phyloP scores from a whole-genome alignment of 805 yeast genomes.

The Yarrowia yakushimensis region DNA sequence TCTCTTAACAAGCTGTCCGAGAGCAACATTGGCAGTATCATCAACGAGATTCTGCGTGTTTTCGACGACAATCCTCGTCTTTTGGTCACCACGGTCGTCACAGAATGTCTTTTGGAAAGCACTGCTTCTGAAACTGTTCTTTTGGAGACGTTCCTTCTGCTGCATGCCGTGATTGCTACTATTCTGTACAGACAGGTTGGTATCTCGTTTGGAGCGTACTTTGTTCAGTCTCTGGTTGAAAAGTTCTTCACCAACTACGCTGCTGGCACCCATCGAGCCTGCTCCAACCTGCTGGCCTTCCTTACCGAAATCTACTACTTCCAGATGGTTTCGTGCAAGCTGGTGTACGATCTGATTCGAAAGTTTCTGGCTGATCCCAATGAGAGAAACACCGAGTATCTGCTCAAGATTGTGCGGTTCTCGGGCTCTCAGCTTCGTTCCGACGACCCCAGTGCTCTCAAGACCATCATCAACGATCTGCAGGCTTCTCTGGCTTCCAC shows the following conservation, averaged over 20 bases:
- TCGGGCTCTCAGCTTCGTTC: slow-evolving; percentile 82
- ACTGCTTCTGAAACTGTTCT: slow-evolving; percentile 61
- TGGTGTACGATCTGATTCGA: slow-evolving; percentile 73
- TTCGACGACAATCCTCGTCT: slow-evolving; percentile 72
- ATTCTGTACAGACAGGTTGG: slow-evolving; percentile 79
- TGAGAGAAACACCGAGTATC: slow-evolving; percentile 72
- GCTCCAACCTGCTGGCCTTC: slow-evolving; percentile 66
- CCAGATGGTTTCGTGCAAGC: slow-evolving; percentile 66
- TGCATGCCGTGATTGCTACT: slow-evolving; percentile 73
- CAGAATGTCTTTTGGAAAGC: slow-evolving; percentile 61
- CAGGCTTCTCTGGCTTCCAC: slow-evolving; percentile 47
- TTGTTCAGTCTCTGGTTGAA: slow-evolving; percentile 77
- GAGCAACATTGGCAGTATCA: slow-evolving; percentile 68
- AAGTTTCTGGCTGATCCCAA: slow-evolving; percentile 49
- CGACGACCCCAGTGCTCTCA: slow-evolving; percentile 85
- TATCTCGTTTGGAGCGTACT: slow-evolving; percentile 82
- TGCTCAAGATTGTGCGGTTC: slow-evolving; percentile 65
- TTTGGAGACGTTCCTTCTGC: slow-evolving; percentile 71
- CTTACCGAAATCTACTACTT: slow-evolving; percentile 74
- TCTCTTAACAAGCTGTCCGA: slow-evolving; percentile 86
- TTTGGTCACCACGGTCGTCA: slow-evolving; percentile 66
- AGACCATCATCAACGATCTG: slow-evolving; percentile 64
- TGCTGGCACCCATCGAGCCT: slow-evolving; percentile 41
- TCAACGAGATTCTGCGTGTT: slow-evolving; percentile 61
- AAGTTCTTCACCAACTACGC: slow-evolving; percentile 46